phyloP scores from a whole-genome alignment of 2,329 filamentous ascomycete species.

The Neofusicoccum umdonicola region DNA sequence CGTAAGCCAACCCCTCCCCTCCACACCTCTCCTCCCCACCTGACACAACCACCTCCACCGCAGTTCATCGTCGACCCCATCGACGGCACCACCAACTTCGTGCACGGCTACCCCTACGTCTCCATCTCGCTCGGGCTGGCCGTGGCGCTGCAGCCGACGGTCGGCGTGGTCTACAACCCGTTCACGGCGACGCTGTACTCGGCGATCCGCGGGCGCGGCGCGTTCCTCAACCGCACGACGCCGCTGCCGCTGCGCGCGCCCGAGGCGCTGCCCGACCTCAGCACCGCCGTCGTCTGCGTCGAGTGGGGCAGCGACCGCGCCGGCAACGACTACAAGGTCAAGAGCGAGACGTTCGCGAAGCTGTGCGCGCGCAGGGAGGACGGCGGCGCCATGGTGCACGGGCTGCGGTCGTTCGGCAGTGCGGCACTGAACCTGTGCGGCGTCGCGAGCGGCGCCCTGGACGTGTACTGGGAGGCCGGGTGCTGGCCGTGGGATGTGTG shows the following conservation, averaged over 20 bases:
- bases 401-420: constrained; percentile 66
- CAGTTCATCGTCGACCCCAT: constrained; percentile 69
- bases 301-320: constrained; percentile 72
- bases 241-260: constrained; percentile 47
- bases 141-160: constrained; percentile 55
- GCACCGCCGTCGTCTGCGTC: constrained; percentile 62
- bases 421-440: constrained; percentile 74
- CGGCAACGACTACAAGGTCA: constrained; percentile 69
- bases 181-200: constrained; percentile 69
- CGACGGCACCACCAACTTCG: constrained; percentile 79
- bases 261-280: constrained; percentile 59
- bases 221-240: constrained; percentile 47
- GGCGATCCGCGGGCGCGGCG: constrained; percentile 65
- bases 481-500: constrained; percentile 86
- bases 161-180: constrained; percentile 80
- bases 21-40: not conserved
- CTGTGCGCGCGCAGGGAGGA: constrained; percentile 52
- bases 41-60: too few species aligned
- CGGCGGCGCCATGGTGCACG: constrained; percentile 75
- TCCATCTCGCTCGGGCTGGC: constrained; percentile 75
- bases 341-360: constrained; percentile 62
- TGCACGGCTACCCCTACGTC: constrained; percentile 71
- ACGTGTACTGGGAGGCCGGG: constrained; percentile 79
- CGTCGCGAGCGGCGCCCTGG: constrained; percentile 68
- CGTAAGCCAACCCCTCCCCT: not conserved